phyloP scores from a whole-genome alignment of 2,329 filamentous ascomycete species.

The Pseudogymnoascus sp. region DNA sequence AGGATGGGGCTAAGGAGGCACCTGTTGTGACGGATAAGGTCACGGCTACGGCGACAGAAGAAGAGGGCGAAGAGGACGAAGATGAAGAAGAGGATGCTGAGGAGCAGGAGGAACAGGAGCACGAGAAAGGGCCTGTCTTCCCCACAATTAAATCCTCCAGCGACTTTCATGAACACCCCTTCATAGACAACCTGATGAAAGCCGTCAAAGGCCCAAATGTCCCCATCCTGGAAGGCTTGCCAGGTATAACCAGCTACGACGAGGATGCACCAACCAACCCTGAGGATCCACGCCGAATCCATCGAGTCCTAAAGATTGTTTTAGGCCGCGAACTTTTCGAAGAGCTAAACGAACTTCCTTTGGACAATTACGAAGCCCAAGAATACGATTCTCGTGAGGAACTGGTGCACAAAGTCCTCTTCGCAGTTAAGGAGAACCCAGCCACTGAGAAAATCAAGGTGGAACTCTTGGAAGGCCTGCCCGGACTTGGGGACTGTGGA shows the following conservation, averaged over 20 bases:
- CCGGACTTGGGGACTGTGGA: neutral
- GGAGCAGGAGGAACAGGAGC: neutral
- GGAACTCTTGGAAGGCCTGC: neutral
- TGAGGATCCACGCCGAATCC: neutral
- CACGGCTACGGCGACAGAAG: neutral
- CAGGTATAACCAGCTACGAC: neutral
- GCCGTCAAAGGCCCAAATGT: neutral
- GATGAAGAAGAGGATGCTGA: neutral
- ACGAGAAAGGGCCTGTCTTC: neutral
- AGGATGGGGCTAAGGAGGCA: neutral
- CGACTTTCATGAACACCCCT: neutral
- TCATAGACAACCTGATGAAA: slow-evolving; percentile 1
- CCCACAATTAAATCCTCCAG: neutral
- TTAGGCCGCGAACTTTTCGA: neutral
- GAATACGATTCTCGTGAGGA: neutral
- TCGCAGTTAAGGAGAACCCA: neutral
- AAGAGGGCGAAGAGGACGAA: neutral
- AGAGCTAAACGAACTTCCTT: neutral
- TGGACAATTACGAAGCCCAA: neutral
- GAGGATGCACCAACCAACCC: neutral
- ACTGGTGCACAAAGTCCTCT: neutral
- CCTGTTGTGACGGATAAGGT: neutral
- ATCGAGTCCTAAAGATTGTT: neutral
- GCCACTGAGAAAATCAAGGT: neutral
- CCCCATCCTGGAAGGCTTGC: neutral